Percentiles rank a stretch among this genome's conserved stretches.
These are phyloP conservation scores for Yarrowia alimentaria DNA, from an alignment of 805 yeast genomes.

Conservation along the genomic window DNA sequence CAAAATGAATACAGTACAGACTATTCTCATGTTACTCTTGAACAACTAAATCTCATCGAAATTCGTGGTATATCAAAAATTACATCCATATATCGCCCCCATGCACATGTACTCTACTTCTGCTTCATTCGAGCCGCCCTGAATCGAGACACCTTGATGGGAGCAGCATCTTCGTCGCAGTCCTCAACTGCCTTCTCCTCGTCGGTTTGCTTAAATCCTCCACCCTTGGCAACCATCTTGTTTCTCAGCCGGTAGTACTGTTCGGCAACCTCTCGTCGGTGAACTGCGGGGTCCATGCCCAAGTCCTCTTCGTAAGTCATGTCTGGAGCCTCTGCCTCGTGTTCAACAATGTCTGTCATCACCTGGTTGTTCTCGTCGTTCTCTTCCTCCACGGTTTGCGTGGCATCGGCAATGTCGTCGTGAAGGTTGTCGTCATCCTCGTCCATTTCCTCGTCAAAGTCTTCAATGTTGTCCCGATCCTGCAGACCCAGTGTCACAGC, in stretches of 20 bases:
- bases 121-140: constrained; percentile 48
- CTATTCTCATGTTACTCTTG: too few relatives aligned
- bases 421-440: constrained; percentile 11
- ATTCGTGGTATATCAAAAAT: too few relatives aligned
- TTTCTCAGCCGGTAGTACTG: constrained; percentile 60
- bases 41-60: too few relatives aligned
- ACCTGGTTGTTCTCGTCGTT: constrained; percentile 28
- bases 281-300: constrained; percentile 40
- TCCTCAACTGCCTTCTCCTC: constrained; percentile 63
- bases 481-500: constrained; percentile 6
- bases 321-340: constrained; percentile 29
- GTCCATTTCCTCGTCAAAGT: neutral
- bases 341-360: constrained; percentile 33
- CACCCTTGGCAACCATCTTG: constrained; percentile 48
- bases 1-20: too few relatives aligned
- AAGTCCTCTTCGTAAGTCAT: constrained; percentile 32
- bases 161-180: constrained; percentile 61
- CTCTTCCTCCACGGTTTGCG: constrained; percentile 1
- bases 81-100: too few relatives aligned
- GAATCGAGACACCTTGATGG: constrained; percentile 63
- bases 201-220: constrained; percentile 49
- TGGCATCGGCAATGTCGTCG: constrained; percentile 17
- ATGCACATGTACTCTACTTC: too few relatives aligned
- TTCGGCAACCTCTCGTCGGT: constrained; percentile 50
- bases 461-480: constrained; percentile 9